A percentile compares a stretch with the other conserved stretches of the same genome.
phyloP scores from a whole-genome alignment of 768 basidiomycete species.

The Panellus pusillus region DNA sequence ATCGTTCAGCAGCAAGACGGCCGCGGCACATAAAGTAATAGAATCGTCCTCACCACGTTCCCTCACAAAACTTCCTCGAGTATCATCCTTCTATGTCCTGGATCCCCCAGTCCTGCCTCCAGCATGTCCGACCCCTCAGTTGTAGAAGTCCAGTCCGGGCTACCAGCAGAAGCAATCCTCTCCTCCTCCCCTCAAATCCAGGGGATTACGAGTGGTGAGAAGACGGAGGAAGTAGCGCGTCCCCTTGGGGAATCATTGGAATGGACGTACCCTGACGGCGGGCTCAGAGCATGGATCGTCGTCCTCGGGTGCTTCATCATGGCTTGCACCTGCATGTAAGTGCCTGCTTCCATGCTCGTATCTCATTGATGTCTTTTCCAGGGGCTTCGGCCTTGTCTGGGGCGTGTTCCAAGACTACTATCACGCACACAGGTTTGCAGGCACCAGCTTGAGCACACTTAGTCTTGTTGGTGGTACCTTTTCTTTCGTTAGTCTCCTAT shows the following conservation, averaged over 20 bases:
- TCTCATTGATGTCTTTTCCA: neutral
- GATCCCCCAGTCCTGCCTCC: too few species aligned
- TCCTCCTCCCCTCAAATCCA: too few species aligned
- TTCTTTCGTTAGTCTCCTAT: conserved; percentile 19
- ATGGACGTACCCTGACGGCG: conserved; percentile 31
- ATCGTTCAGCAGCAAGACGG: too few species aligned
- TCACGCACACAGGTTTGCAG: conserved; percentile 24
- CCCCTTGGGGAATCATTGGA: neutral
- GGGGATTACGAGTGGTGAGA: too few species aligned
- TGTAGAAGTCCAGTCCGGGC: too few species aligned
- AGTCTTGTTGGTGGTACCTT: conserved; percentile 28
- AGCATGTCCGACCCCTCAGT: too few species aligned
- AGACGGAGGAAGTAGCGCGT: too few species aligned
- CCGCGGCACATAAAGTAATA: too few species aligned
- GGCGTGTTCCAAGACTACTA: conserved; percentile 34
- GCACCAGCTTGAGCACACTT: conserved; percentile 17
- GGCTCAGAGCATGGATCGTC: conserved; percentile 30
- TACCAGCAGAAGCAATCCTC: too few species aligned
- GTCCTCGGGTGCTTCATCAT: conserved; percentile 33
- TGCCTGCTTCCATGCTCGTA: neutral
- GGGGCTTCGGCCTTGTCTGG: conserved; percentile 28
- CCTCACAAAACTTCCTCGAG: too few species aligned
- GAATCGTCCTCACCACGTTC: too few species aligned
- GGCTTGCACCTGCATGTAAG: conserved; percentile 29
- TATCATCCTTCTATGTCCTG: too few species aligned